Evolutionary conservation across 768 basidiomycete genomes (phyloP).

Genomic region (Termitomyces eurrhizus): DNA sequence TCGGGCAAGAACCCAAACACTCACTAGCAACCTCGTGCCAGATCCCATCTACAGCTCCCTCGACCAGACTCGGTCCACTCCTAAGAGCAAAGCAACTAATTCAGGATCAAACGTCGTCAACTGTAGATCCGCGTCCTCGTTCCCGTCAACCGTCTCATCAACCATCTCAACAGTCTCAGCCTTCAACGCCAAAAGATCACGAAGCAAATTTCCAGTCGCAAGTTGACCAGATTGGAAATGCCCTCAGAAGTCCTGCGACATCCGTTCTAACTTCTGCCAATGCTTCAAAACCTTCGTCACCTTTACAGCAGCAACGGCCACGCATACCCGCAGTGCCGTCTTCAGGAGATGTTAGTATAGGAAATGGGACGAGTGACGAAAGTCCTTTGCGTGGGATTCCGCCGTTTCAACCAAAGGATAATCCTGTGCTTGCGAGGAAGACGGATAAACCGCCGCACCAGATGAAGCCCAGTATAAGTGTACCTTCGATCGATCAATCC

Average conservation of each 20-base stretch:
- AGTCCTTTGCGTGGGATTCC: background rate
- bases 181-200: background rate
- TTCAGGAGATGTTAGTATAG: background rate
- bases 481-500: background rate
- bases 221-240: background rate
- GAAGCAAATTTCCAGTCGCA: background rate
- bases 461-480: background rate
- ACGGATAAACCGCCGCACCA: background rate
- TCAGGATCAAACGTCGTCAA: background rate
- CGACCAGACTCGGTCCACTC: background rate
- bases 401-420: background rate
- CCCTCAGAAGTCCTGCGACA: background rate
- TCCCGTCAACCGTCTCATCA: background rate
- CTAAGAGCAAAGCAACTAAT: background rate
- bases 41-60: background rate
- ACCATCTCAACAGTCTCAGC: background rate
- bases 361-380: background rate
- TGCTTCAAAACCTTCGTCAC: background rate
- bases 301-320: background rate
- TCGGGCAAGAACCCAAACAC: background rate
- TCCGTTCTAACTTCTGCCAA: background rate
- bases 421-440: background rate
- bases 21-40: background rate
- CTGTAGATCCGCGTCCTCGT: background rate
- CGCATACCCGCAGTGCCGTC: background rate